Percentiles rank a stretch among this genome's conserved stretches.
Evolutionary conservation across 2,329 filamentous ascomycete species (phyloP).

Genomic region (Paraphaeosphaeria sporulosa): DNA sequence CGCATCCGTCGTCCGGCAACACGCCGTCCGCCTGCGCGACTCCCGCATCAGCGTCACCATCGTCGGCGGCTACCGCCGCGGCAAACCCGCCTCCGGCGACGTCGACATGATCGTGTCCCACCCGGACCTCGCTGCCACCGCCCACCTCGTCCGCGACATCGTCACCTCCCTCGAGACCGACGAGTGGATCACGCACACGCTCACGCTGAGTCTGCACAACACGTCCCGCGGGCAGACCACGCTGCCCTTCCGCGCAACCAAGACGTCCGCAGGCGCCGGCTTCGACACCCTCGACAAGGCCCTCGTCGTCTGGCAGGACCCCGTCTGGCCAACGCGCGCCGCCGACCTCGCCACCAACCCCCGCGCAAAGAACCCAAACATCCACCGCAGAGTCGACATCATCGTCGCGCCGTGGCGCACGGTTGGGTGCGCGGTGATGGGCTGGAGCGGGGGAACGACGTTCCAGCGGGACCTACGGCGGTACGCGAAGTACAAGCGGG

Average conservation of each 20-base stretch:
- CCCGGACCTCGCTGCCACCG: constrained; percentile 72
- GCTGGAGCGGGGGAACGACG: constrained; percentile 88
- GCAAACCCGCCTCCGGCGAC: constrained; percentile 77
- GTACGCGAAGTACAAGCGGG: constrained; percentile 76
- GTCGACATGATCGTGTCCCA: constrained; percentile 88
- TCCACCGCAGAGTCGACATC: constrained; percentile 88
- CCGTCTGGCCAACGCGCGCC: constrained; percentile 52
- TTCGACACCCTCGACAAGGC: constrained; percentile 94
- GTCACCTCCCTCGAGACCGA: constrained; percentile 73
- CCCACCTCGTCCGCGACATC: constrained; percentile 74
- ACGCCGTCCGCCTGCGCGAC: constrained; percentile 70
- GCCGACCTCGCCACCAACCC: constrained; percentile 45
- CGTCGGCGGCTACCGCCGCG: constrained; percentile 82
- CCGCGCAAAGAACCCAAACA: constrained; percentile 69
- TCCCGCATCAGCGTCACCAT: constrained; percentile 66
- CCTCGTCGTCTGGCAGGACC: constrained; percentile 89
- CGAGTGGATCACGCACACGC: constrained; percentile 80
- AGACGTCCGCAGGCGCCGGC: constrained; percentile 59
- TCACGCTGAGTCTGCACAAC: constrained; percentile 73
- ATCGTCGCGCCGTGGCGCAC: constrained; percentile 90
- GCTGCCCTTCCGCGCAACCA: constrained; percentile 60
- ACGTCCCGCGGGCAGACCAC: constrained; percentile 76
- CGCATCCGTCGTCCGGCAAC: constrained; percentile 65
- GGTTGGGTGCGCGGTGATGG: constrained; percentile 84
- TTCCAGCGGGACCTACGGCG: constrained; percentile 86